phyloP scores from a whole-genome alignment of 495 filamentous ascomycete genomes.

The Podospora didyma region DNA sequence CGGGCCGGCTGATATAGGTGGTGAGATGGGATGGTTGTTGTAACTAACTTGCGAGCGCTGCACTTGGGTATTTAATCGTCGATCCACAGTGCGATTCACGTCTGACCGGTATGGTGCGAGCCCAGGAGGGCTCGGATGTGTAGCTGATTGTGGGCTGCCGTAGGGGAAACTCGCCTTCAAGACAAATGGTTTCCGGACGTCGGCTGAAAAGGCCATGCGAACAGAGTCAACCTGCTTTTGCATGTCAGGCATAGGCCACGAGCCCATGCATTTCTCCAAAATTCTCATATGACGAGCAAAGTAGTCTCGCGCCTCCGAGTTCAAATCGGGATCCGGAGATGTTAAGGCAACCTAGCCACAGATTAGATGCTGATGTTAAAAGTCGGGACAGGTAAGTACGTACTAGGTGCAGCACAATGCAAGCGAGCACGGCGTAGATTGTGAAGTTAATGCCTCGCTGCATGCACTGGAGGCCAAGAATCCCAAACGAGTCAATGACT shows the following conservation, averaged over 20 bases:
- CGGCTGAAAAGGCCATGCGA: conserved; percentile 88
- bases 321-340: conserved; percentile 86
- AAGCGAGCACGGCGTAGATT: conserved; percentile 87
- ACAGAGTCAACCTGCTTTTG: conserved; percentile 87
- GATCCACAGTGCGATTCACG: conserved; percentile 35
- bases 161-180: conserved; percentile 86
- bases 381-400: conserved; percentile 23
- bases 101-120: conserved; percentile 39
- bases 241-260: conserved; percentile 92
- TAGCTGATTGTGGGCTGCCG: conserved; percentile 66
- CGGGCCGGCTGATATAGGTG: conserved; percentile 72
- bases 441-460: conserved; percentile 92
- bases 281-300: conserved; percentile 96
- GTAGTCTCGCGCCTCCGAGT: conserved; percentile 79
- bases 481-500: conserved; percentile 69
- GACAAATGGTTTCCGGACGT: conserved; percentile 80
- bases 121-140: conserved; percentile 59
- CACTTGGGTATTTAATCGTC: conserved; percentile 37
- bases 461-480: conserved; percentile 87
- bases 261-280: conserved; percentile 75
- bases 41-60: conserved; percentile 71
- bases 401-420: conserved; percentile 94
- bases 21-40: conserved; percentile 71
- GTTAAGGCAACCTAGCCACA: conserved; percentile 76
- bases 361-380: background rate